These are phyloP conservation scores for Prinsepia uniflora DNA, from an alignment of 306 rosid genomes.

Conservation along the genomic window DNA sequence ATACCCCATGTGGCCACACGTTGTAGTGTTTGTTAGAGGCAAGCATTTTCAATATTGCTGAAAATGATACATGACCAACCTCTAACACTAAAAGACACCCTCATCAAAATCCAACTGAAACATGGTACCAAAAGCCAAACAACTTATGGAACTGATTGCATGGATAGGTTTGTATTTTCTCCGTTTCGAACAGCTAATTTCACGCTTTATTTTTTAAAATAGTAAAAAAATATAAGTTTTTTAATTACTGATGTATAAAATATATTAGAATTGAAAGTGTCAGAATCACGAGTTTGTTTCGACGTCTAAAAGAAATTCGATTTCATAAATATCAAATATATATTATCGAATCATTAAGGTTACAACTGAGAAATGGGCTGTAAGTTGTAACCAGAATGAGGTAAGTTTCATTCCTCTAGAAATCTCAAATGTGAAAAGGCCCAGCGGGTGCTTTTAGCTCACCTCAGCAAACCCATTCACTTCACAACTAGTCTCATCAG, in stretches of 20 bases:
- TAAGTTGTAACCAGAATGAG: conserved; percentile 1
- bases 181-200: no score
- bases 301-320: background rate
- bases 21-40: background rate
- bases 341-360: background rate
- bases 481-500: background rate
- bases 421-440: conserved; percentile 13
- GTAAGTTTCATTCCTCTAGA: background rate
- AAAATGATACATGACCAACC: background rate
- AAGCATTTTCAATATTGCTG: background rate
- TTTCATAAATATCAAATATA: background rate
- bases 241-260: no score
- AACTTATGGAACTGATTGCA: background rate
- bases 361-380: conserved; percentile 9
- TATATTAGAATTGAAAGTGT: no score
- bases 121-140: background rate
- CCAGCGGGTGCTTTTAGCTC: conserved; percentile 32
- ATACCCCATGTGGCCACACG: background rate
- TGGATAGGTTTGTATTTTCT: no score
- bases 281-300: no score
- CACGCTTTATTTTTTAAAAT: no score
- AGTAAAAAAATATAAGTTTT: no score
- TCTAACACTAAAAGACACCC: background rate
- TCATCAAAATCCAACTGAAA: background rate
- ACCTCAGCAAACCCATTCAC: conserved; percentile 23